A percentile compares a stretch with the other conserved stretches of the same genome.
Evolutionary conservation across 306 rosid genomes (phyloP).

Genomic region (Myrica gale): DNA sequence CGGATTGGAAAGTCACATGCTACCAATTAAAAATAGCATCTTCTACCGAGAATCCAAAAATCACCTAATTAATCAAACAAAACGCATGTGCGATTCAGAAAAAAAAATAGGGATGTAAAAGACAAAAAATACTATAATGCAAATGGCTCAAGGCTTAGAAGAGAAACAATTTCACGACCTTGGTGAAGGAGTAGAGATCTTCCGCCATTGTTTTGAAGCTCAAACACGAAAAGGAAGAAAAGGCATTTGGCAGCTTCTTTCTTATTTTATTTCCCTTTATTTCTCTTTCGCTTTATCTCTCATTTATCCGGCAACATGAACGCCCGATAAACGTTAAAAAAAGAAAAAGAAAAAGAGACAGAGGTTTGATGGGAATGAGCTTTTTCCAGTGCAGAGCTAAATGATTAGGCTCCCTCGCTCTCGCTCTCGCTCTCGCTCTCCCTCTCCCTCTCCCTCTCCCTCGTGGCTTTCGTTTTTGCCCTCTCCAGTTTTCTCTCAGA

Average conservation of each 20-base stretch:
- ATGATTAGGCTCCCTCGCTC: no score
- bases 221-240: constrained; percentile 55
- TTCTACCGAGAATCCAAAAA: constrained; percentile 6
- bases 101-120: neutral
- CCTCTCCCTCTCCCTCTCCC: constrained; percentile 17
- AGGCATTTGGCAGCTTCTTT: constrained; percentile 51
- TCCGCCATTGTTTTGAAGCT: constrained; percentile 80
- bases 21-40: constrained; percentile 34
- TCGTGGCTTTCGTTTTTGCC: neutral
- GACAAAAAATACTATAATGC: neutral
- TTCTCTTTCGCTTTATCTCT: constrained; percentile 23
- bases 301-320: constrained; percentile 24
- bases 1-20: constrained; percentile 52
- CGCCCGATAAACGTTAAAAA: constrained; percentile 14
- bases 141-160: constrained; percentile 20
- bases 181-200: constrained; percentile 64
- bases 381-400: constrained; percentile 31
- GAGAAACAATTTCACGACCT: constrained; percentile 44
- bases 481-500: neutral
- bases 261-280: neutral
- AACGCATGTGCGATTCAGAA: constrained; percentile 6
- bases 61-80: constrained; percentile 1
- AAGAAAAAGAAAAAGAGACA: constrained; percentile 36
- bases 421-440: constrained; percentile 22
- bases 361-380: constrained; percentile 32